Evolutionary conservation across 495 filamentous ascomycete species (phyloP).

Genomic region (Elasticomyces elasticus): DNA sequence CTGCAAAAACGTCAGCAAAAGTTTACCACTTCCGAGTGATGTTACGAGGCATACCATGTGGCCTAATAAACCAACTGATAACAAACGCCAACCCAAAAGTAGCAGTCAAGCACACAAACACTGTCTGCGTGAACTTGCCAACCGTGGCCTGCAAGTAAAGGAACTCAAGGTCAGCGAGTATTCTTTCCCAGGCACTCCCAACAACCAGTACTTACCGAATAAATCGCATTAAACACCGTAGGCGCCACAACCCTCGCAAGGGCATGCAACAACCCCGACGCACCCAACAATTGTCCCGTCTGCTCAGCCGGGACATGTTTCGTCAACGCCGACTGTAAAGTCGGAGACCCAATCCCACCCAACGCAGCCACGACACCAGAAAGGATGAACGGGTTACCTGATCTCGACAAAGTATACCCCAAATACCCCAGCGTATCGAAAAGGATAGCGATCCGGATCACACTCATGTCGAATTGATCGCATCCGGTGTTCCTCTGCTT

Average conservation of each 20-base stretch:
- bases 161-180: too few species aligned
- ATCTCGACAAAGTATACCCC: slow-evolving; percentile 57
- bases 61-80: slow-evolving; percentile 57
- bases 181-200: too few species aligned
- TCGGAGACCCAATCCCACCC: slow-evolving; percentile 77
- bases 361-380: slow-evolving; percentile 63
- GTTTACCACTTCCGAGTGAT: not conserved
- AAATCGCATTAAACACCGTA: slow-evolving; percentile 73
- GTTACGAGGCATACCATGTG: slow-evolving; percentile 52
- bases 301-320: slow-evolving; percentile 80
- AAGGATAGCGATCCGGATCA: slow-evolving; percentile 66
- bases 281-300: slow-evolving; percentile 77
- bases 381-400: slow-evolving; percentile 46
- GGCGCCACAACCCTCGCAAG: slow-evolving; percentile 70
- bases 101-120: slow-evolving; percentile 63
- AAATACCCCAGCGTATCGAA: slow-evolving; percentile 68
- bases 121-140: slow-evolving; percentile 61
- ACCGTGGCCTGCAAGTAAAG: too few species aligned
- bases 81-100: slow-evolving; percentile 58
- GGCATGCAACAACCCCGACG: slow-evolving; percentile 75
- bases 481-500: slow-evolving; percentile 51
- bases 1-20: not conserved
- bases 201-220: too few species aligned
- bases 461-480: slow-evolving; percentile 62
- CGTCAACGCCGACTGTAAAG: slow-evolving; percentile 68